Evolutionary conservation across 768 basidiomycete species (phyloP).

Genomic region (Boletus vinaceobasis): DNA sequence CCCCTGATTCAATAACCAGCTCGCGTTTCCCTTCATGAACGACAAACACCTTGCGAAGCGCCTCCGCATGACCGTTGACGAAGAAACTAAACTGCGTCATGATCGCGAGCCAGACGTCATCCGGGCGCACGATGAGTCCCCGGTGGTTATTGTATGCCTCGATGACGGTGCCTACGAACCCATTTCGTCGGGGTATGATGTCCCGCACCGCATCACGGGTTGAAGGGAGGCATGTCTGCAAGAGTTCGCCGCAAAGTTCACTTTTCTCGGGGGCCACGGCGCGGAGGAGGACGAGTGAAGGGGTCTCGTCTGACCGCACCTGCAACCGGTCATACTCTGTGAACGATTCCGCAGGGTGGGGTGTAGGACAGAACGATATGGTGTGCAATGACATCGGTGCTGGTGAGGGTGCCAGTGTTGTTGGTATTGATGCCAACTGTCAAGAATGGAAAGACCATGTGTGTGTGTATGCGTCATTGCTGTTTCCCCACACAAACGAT

Average conservation of each 20-base stretch:
- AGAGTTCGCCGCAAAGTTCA: constrained; percentile 20
- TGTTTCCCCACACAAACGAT: background rate
- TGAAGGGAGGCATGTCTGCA: constrained; percentile 28
- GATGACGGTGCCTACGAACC: constrained; percentile 36
- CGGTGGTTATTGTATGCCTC: constrained; percentile 36
- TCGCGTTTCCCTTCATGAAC: constrained; percentile 23
- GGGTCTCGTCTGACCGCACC: constrained; percentile 19
- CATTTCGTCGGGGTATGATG: constrained; percentile 30
- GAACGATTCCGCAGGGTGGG: constrained; percentile 27
- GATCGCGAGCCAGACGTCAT: constrained; percentile 45
- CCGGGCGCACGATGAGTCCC: constrained; percentile 42
- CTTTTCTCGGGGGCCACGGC: constrained; percentile 21
- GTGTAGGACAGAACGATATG: constrained; percentile 24
- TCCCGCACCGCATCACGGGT: constrained; percentile 22
- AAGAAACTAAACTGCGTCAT: constrained; percentile 38
- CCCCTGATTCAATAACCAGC: constrained; percentile 23
- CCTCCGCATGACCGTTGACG: constrained; percentile 36
- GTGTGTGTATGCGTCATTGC: background rate
- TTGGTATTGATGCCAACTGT: constrained; percentile 7
- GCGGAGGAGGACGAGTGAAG: constrained; percentile 21
- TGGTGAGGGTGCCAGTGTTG: background rate
- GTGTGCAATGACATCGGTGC: background rate
- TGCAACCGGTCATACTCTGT: constrained; percentile 28
- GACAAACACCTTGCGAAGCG: constrained; percentile 32
- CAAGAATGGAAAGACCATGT: background rate